Base-by-base conservation (phyloP, 2,329 filamentous ascomycete species). In the Fusarium nygamai region DNA sequence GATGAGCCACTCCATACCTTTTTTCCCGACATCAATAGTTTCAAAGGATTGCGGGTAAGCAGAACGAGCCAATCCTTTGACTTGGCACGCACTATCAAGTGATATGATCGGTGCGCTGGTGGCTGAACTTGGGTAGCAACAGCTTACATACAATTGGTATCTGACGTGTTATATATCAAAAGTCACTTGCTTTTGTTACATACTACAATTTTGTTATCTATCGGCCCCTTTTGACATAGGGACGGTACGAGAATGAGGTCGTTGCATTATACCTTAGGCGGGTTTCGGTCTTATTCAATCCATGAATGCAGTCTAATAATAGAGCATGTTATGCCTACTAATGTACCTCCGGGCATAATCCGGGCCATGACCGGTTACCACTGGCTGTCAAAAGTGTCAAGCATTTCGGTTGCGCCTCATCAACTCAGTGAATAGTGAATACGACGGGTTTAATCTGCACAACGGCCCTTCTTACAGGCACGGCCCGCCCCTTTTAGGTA, bases 401-500 rank as follows among this genome's bases (percentile, higher is more conserved):
- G 29, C 29, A 34, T 48, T 48, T 61, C 36, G 44, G n/a, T 48
- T 61, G 31, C 38, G 47, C 41, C 47, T 47, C 58, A 27, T 54
- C 22, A 46, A 33, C n/a, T n/a, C n/a, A n/a, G n/a, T n/a, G n/a
- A n/a, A 27, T 41, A 66, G 59, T 43, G 29, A 64, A 48, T 64
- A 64, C 41, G 48, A 57, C 48, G 63, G 59, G 29, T 64, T 67
- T 50, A 63, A 57, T 29, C 20, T 59, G 38, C 31, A 48, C 27
- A 64, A 38, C 29, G 29, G 50, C 46, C 38, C 31, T 57, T 67
- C 57, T 64, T 34, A 29, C 38, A 38, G 60, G 48, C 43, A 48
- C 64, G 64, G 50, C 64, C 64, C 64, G 64, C 60, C 41, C 39
- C 61, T 48, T 41, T 41, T 29, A 31, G 33, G 33, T 31, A 64